Base-by-base conservation (phyloP, 2,329 filamentous ascomycete genomes). In the Colletotrichum gloeosporioides region DNA sequence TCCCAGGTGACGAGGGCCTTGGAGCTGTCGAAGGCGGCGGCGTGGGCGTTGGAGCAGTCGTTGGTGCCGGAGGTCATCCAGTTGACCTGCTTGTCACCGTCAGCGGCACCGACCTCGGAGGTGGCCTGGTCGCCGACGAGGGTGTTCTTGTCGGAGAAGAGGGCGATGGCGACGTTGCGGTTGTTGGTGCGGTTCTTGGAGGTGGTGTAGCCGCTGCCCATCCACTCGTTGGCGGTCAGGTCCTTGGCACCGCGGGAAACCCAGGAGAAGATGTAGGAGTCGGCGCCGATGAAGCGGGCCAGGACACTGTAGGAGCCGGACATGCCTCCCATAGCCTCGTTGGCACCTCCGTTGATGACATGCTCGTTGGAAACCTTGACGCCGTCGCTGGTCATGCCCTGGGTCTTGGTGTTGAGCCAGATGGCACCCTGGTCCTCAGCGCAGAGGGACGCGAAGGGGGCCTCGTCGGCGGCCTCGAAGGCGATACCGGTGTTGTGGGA, bases 401-500 rank as follows among this genome's bases (percentile, higher is more conserved):
- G 89, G 3, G 87, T 88, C 71, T 89, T 87, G 27, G 90, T 92
- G 85, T 93, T 93, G 65, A 93, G 85, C 91, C 91, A 93, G 83
- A 93, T 91, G 57, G 88, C 89, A 27, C 91, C 91, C 80, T 93
- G 91, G 78, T 93, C 91, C 79, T 92, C 91, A 22, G 91, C 88
- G 79, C 91, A 92, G 75, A 92, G 85, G 69, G 87, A 89, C 27
- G 91, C 90, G 76, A 90, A 93, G 6, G 91, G 91, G 22, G 88
- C 85, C 16, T 86, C 88, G 66, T 92, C 90, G 25, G 91, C 90
- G 22, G 88, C 90, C 81, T 92, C 91, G 70, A 93, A 89, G 8
- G 90, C 91, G 71, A 93, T 93, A 72, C 91, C 91, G 1, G 91
- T 92, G 84, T 93, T 93, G 86, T 93, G 91, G 8, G 88, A 91